phyloP scores from a whole-genome alignment of 306 rosid genomes.

The Chamaecrista fasciculata region DNA sequence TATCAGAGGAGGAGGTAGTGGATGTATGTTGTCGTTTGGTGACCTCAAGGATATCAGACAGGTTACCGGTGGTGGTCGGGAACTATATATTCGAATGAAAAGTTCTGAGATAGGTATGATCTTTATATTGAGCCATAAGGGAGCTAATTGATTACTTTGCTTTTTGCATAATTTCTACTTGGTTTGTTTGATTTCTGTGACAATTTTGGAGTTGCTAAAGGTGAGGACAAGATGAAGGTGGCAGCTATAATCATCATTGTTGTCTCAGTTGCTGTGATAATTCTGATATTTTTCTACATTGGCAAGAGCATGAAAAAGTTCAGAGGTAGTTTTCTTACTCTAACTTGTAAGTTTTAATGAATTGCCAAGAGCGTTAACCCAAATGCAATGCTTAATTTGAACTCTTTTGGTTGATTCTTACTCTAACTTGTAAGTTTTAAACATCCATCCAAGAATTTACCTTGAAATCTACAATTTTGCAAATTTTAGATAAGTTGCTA shows the following conservation, averaged over 20 bases:
- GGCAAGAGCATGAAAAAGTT: constrained; percentile 21
- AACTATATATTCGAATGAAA: constrained; percentile 39
- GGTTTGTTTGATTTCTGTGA: constrained; percentile 11
- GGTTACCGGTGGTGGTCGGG: constrained; percentile 24
- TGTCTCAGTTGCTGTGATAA: constrained; percentile 17
- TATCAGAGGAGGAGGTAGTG: constrained; percentile 49
- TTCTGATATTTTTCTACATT: constrained; percentile 21
- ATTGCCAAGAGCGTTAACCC: background rate
- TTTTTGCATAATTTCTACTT: background rate
- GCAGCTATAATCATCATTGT: constrained; percentile 9
- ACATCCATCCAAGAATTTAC: constrained; percentile 2
- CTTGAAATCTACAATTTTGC: background rate
- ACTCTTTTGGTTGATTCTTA: too few species aligned
- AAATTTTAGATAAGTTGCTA: background rate
- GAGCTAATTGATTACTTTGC: constrained; percentile 1
- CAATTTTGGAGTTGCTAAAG: constrained; percentile 25
- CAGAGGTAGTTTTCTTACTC: constrained; percentile 30
- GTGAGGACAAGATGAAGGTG: constrained; percentile 13
- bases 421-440: background rate
- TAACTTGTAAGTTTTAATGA: background rate
- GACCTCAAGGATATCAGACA: constrained; percentile 40
- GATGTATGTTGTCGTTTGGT: constrained; percentile 59
- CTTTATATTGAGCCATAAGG: background rate
- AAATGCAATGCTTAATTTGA: background rate
- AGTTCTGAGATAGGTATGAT: constrained; percentile 35